These are phyloP conservation scores for Phytopythium montanum DNA, from an alignment of 352 stramenopile species.

Conservation along the genomic window DNA sequence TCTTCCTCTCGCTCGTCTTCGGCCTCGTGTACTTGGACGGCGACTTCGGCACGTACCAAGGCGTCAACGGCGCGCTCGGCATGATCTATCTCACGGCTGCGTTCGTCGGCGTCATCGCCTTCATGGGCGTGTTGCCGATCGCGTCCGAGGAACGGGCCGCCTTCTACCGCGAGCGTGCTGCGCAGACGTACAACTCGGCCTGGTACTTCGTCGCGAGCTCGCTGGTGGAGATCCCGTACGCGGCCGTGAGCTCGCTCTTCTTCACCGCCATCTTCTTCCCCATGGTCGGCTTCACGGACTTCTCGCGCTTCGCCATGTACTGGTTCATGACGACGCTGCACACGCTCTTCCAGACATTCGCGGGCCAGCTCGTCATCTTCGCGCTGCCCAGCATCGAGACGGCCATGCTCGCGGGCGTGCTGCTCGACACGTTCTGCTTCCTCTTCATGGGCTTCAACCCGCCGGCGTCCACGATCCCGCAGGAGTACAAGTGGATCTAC, in stretches of 20 bases:
- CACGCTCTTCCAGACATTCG: constrained; percentile 23
- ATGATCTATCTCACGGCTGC: constrained; percentile 69
- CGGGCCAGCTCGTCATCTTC: constrained; percentile 22
- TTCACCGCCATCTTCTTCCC: constrained; percentile 26
- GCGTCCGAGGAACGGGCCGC: constrained; percentile 72
- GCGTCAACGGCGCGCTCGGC: constrained; percentile 32
- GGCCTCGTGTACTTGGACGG: constrained; percentile 44
- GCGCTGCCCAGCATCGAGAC: constrained; percentile 18
- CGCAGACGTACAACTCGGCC: constrained; percentile 76
- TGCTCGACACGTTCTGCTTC: constrained; percentile 24
- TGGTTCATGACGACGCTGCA: constrained; percentile 22
- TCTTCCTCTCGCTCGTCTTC: constrained; percentile 70
- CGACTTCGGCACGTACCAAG: constrained; percentile 31
- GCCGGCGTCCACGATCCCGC: constrained; percentile 21
- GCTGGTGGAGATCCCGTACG: constrained; percentile 52
- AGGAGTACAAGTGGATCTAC: constrained; percentile 35
- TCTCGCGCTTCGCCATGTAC: constrained; percentile 17
- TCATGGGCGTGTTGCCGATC: constrained; percentile 64
- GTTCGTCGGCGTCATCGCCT: constrained; percentile 67
- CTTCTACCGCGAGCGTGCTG: constrained; percentile 83
- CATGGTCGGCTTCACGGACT: constrained; percentile 35
- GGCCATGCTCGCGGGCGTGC: constrained; percentile 14
- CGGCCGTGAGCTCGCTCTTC: constrained; percentile 31
- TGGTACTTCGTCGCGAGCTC: constrained; percentile 70
- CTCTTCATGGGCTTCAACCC: constrained; percentile 38